phyloP scores from a whole-genome alignment of 164 flowering plant genomes.

The Platanus orientalis region DNA sequence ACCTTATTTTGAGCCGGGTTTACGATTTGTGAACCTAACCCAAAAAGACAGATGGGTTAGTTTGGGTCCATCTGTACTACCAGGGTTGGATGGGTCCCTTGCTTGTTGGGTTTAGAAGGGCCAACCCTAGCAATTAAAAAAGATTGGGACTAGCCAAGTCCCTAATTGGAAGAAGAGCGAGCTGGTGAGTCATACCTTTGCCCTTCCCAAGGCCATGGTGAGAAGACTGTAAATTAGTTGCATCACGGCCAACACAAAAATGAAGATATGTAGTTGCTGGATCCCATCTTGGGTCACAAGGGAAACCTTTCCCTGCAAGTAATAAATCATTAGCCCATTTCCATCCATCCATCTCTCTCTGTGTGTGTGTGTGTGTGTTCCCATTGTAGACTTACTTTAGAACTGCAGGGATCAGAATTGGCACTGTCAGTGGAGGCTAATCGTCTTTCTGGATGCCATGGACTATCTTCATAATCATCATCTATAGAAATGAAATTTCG shows the following conservation, averaged over 20 bases:
- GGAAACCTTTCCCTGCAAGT: constrained; percentile 38
- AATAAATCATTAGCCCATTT: neutral
- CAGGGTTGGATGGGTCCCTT: too few species aligned
- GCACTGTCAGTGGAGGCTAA: neutral
- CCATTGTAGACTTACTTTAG: constrained; percentile 18
- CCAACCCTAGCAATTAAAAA: too few species aligned
- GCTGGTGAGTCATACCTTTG: constrained; percentile 31
- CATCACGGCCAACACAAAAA: constrained; percentile 46
- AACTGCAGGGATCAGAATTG: constrained; percentile 19
- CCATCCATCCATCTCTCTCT: neutral
- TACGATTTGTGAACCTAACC: too few species aligned
- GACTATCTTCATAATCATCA: neutral
- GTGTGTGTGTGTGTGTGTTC: neutral
- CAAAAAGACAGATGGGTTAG: too few species aligned
- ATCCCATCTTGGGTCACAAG: constrained; percentile 31
- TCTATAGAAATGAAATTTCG: neutral
- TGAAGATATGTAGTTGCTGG: constrained; percentile 46
- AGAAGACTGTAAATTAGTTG: constrained; percentile 39
- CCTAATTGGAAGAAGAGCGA: too few species aligned
- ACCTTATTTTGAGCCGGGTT: too few species aligned
- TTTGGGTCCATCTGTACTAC: too few species aligned
- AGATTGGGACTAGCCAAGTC: too few species aligned
- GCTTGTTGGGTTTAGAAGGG: too few species aligned
- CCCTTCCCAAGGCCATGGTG: constrained; percentile 48
- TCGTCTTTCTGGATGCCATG: neutral